Evolutionary conservation across 106 monocot species (phyloP).

Genomic region (Xerophyta viscosa): DNA sequence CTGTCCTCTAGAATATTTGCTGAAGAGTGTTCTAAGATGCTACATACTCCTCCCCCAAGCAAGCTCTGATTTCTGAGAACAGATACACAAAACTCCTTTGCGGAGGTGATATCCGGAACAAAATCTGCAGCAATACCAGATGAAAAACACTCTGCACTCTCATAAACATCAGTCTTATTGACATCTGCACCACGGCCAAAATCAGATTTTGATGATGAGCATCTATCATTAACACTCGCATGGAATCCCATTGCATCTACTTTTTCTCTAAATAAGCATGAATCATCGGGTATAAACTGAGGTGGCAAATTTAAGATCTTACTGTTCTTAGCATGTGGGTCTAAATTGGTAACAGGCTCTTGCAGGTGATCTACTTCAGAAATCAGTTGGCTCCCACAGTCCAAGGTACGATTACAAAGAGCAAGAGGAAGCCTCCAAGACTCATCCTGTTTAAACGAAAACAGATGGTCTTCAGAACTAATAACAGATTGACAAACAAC

Average conservation of each 20-base stretch:
- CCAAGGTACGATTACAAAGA: constrained; percentile 1
- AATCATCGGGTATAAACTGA: neutral
- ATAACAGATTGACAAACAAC: constrained; percentile 3
- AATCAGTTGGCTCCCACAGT: constrained; percentile 7
- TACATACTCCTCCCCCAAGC: constrained; percentile 9
- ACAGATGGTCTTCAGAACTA: constrained; percentile 6
- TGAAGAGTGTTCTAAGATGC: constrained; percentile 1
- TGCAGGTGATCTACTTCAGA: neutral
- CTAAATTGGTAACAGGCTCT: neutral
- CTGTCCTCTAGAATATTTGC: constrained; percentile 7
- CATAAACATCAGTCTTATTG: constrained; percentile 8
- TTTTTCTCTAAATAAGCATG: constrained; percentile 1
- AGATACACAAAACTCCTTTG: constrained; percentile 35
- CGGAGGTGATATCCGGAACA: constrained; percentile 14
- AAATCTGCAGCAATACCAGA: constrained; percentile 7
- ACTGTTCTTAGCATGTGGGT: neutral
- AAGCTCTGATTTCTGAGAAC: constrained; percentile 37
- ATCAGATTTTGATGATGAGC: constrained; percentile 17
- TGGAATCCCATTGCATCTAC: neutral
- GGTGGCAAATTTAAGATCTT: neutral
- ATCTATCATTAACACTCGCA: constrained; percentile 6
- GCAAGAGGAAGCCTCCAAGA: neutral
- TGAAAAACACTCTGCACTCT: constrained; percentile 22
- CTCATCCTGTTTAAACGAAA: constrained; percentile 9
- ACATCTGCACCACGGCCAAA: constrained; percentile 3